These are phyloP conservation scores for Flaveria floridana DNA, from an alignment of 140 eudicot genomes.

Conservation along the genomic window DNA sequence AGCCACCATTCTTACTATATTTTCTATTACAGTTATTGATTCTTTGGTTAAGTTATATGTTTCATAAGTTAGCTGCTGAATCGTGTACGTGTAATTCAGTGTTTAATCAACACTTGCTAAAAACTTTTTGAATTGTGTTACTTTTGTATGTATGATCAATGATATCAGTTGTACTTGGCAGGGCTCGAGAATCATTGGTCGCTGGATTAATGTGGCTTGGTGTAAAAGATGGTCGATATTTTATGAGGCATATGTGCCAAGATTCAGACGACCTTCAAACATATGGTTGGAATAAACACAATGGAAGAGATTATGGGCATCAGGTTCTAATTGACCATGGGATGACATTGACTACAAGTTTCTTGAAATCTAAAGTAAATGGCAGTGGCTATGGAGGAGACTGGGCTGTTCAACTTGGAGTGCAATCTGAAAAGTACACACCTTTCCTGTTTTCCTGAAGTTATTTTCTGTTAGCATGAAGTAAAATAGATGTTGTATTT, in stretches of 20 bases:
- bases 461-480: not conserved
- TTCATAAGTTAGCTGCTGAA: not conserved
- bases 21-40: not conserved
- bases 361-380: slow-evolving; percentile 63
- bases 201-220: slow-evolving; percentile 98
- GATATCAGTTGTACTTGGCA: slow-evolving; percentile 37
- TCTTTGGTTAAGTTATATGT: not conserved
- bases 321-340: slow-evolving; percentile 73
- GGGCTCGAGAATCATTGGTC: slow-evolving; percentile 80
- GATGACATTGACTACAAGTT: slow-evolving; percentile 67
- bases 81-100: slow-evolving; percentile 6
- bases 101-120: slow-evolving; percentile 11
- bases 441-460: slow-evolving; percentile 10
- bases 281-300: slow-evolving; percentile 91
- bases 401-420: slow-evolving; percentile 84
- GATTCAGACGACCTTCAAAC: slow-evolving; percentile 82
- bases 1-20: not conserved
- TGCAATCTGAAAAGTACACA: slow-evolving; percentile 57
- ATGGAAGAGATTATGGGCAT: slow-evolving; percentile 94
- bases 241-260: slow-evolving; percentile 85
- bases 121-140: not conserved
- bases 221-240: slow-evolving; percentile 72
- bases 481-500: not conserved
- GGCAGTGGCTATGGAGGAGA: slow-evolving; percentile 97
- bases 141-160: slow-evolving; percentile 21